These are phyloP conservation scores for Pseudocercospora fijiensis DNA, from an alignment of 2,329 filamentous ascomycete genomes.

Conservation along the genomic window DNA sequence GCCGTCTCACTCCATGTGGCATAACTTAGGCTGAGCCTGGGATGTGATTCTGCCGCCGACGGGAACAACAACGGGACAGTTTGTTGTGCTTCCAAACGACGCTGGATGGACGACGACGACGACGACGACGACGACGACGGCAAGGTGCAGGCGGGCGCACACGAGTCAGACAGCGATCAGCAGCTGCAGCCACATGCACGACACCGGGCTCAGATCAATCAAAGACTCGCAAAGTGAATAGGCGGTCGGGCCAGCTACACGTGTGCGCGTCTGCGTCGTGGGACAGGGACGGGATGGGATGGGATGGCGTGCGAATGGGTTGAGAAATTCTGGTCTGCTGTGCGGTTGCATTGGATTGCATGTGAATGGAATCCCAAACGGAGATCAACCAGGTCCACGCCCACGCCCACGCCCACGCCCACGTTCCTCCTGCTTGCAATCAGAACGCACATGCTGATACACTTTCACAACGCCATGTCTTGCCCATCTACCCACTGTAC, in stretches of 20 bases:
- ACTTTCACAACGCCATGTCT: background rate
- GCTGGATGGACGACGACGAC: background rate
- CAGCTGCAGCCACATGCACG: background rate
- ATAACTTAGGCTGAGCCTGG: background rate
- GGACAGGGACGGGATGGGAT: too few species aligned
- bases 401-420: too few species aligned
- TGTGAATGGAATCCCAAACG: background rate
- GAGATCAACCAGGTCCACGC: background rate
- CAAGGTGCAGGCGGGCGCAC: background rate
- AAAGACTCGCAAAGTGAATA: background rate
- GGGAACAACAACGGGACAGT: too few species aligned
- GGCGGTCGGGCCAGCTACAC: background rate
- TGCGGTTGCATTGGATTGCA: background rate
- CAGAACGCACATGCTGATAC: background rate
- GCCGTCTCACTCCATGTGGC: background rate
- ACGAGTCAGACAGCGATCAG: background rate
- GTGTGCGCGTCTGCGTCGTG: background rate
- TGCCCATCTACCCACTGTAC: background rate
- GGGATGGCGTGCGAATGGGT: slow-evolving; percentile 2
- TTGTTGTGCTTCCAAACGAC: background rate
- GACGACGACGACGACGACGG: background rate
- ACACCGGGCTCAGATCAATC: background rate
- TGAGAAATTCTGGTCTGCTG: slow-evolving; percentile 1
- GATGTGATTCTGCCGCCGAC: background rate
- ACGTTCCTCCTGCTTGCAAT: background rate